Percentiles rank a stretch among this genome's conserved stretches.
Evolutionary conservation across 441 rosid genomes (phyloP).

Genomic region (Adansonia rubrostipa): DNA sequence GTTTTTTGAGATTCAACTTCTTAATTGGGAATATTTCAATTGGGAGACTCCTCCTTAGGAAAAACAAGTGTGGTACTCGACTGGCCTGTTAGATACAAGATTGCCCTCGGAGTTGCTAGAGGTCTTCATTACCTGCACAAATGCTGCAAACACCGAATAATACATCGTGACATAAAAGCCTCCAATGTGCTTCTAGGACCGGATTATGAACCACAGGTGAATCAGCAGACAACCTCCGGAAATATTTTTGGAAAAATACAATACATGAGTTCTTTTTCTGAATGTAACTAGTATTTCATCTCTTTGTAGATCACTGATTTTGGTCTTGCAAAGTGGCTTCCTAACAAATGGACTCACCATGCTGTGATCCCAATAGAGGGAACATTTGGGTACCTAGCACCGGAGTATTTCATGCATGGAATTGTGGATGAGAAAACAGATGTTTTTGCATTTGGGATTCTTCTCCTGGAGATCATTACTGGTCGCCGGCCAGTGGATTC

Average conservation of each 20-base stretch:
- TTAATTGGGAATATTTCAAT: background rate
- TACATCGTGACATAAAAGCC: slow-evolving; percentile 93
- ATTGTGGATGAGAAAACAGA: slow-evolving; percentile 79
- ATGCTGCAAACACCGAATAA: slow-evolving; percentile 82
- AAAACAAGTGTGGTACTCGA: slow-evolving; percentile 44
- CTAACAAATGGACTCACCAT: slow-evolving; percentile 92
- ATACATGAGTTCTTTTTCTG: background rate
- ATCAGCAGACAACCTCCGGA: slow-evolving; percentile 7
- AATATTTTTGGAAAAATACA: slow-evolving; percentile 2
- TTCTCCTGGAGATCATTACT: slow-evolving; percentile 81
- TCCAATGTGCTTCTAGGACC: slow-evolving; percentile 93
- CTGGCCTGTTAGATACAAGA: slow-evolving; percentile 79
- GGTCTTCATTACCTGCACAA: slow-evolving; percentile 95
- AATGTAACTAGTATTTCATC: background rate
- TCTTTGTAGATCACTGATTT: slow-evolving; percentile 76
- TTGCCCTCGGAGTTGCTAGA: slow-evolving; percentile 74
- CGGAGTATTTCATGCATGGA: slow-evolving; percentile 95
- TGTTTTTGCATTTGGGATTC: slow-evolving; percentile 86
- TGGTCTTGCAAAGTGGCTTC: slow-evolving; percentile 95
- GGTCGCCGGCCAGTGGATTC: slow-evolving; percentile 83
- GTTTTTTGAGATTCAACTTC: no score
- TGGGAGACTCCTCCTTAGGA: slow-evolving; percentile 35
- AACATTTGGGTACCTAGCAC: slow-evolving; percentile 92
- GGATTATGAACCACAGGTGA: slow-evolving; percentile 85
- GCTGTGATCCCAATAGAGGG: slow-evolving; percentile 90